Base-by-base conservation (phyloP, 371 early-diverging fungal genomes). In the Mortierella sp. region DNA sequence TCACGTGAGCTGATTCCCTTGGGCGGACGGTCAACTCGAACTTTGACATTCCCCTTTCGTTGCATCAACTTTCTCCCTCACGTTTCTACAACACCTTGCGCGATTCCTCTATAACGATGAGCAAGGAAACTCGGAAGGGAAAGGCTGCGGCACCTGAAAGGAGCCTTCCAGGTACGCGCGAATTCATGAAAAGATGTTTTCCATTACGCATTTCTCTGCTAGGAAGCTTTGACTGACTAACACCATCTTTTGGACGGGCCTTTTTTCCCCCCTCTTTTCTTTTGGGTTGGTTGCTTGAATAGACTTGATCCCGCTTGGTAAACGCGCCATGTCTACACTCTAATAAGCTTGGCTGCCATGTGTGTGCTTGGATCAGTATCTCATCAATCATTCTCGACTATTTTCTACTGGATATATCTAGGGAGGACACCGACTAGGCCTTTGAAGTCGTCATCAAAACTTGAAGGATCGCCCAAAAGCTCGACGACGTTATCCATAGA, bases 251-350 rank as follows among this genome's bases (percentile, higher is more conserved):
- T 37, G 3, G 37, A 37, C 37, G 37, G 37, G 37, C 5, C 5
- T n/a, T n/a, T n/a, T n/a, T n/a, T n/a, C n/a, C n/a, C n/a, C n/a
- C n/a, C n/a, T n/a, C n/a, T n/a, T n/a, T n/a, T n/a, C n/a, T n/a
- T 37, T 37, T 37, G 37, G 37, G 37, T 37, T 9, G 37, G 37
- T 37, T 3, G 5, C 37, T 37, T 53, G 23, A 53, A 53, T 46
- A 79, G 80, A 73, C 62, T 64, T 79, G 15, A 79, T 79, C 43
- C 80, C 80, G 3, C 70, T 79, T 44, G 80, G 80, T 79, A 79
- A 56, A 37, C 23, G 53, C 53, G 12, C 26, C 11, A 1, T 53
- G 53, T 53, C 53, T 21, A 37, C 9, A 5, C 37, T 37, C 5
- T 37, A 37, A 9, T 37, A 37, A 9, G 9, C 37, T 37, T 3